Evolutionary conservation across 1,284 basidiomycete species (phyloP).

Genomic region (Tylopilus sp.): DNA sequence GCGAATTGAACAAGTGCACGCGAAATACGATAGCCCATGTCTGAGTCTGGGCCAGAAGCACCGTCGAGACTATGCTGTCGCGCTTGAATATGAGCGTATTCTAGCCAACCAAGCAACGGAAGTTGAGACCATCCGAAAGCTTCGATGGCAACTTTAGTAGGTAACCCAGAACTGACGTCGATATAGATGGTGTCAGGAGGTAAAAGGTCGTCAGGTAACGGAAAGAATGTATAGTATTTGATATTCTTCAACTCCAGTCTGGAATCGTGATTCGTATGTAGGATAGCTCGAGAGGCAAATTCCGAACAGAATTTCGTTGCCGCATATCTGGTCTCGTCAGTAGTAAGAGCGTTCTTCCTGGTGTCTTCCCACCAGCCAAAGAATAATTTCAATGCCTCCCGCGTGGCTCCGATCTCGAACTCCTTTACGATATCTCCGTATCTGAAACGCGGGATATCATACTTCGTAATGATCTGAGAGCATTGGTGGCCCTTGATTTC

Average conservation of each 20-base stretch:
- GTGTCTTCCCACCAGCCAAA: slow-evolving; percentile 88
- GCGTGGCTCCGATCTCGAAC: slow-evolving; percentile 77
- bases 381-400: slow-evolving; percentile 83
- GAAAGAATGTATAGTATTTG: slow-evolving; percentile 61
- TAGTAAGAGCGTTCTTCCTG: not conserved
- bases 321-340: not conserved
- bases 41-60: slow-evolving; percentile 63
- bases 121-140: slow-evolving; percentile 84
- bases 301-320: slow-evolving; percentile 13
- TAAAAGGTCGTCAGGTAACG: slow-evolving; percentile 84
- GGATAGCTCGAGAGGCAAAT: slow-evolving; percentile 4
- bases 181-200: slow-evolving; percentile 57
- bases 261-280: slow-evolving; percentile 9
- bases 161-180: slow-evolving; percentile 63
- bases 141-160: slow-evolving; percentile 71
- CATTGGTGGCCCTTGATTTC: slow-evolving; percentile 54
- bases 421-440: slow-evolving; percentile 89
- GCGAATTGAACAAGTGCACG: slow-evolving; percentile 82
- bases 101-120: slow-evolving; percentile 55
- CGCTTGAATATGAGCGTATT: slow-evolving; percentile 6
- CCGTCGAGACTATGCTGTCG: not conserved
- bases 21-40: slow-evolving; percentile 53
- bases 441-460: slow-evolving; percentile 77
- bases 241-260: slow-evolving; percentile 69
- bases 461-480: slow-evolving; percentile 61